A percentile compares a stretch with the other conserved stretches of the same genome.
phyloP scores from a whole-genome alignment of 1,284 basidiomycete species.

The Inonotus hispidus region DNA sequence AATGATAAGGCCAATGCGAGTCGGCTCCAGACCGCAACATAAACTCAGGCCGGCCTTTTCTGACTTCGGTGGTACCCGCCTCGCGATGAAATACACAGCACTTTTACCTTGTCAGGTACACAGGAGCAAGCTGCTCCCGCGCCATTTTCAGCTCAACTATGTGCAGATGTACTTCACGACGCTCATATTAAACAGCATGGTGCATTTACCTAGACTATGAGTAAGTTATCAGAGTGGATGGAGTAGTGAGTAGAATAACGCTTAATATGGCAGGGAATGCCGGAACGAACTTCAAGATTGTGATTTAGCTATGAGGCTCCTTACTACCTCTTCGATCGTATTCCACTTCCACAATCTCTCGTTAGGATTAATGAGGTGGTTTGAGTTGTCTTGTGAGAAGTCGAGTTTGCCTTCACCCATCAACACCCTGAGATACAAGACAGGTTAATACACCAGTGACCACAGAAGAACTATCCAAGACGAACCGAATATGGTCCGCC shows the following conservation, averaged over 20 bases:
- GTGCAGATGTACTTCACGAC: background rate
- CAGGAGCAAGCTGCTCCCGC: background rate
- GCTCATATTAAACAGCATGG: too few species aligned
- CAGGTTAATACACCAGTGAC: background rate
- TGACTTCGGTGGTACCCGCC: too few species aligned
- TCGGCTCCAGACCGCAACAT: too few species aligned
- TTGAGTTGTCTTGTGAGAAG: constrained; percentile 24
- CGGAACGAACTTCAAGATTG: too few species aligned
- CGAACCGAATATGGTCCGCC: constrained; percentile 18
- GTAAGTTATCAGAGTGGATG: too few species aligned
- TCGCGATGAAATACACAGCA: background rate
- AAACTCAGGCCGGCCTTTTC: too few species aligned
- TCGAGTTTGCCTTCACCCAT: constrained; percentile 26
- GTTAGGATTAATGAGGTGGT: constrained; percentile 28
- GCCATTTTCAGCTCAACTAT: background rate
- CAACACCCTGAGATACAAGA: constrained; percentile 22
- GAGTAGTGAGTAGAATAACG: too few species aligned
- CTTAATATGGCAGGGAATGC: too few species aligned
- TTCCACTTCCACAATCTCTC: constrained; percentile 29
- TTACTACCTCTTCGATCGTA: constrained; percentile 22
- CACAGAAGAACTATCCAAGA: background rate
- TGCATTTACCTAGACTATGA: too few species aligned
- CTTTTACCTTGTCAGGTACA: background rate
- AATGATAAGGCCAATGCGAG: too few species aligned
- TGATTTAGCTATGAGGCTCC: background rate